Conservation (phyloP, 2,329 filamentous ascomycete genomes). For the Sordariomycetes sp. region DNA sequence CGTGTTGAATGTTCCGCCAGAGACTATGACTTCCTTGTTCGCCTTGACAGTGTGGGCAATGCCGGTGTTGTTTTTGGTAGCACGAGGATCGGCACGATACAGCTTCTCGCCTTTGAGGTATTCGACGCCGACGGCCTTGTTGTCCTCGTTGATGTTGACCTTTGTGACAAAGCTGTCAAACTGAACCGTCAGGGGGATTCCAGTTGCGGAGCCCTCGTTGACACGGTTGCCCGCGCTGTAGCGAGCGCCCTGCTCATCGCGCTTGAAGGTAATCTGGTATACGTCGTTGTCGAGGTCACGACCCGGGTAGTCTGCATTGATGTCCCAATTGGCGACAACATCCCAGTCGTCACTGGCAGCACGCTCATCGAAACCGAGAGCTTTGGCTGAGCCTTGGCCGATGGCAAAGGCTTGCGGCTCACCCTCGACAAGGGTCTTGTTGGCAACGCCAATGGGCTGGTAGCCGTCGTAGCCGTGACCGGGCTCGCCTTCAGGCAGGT, state of each 20-base stretch:
- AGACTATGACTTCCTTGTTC: slow-evolving; percentile 13
- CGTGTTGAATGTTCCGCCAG: slow-evolving; percentile 24
- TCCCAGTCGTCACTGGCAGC: slow-evolving; percentile 13
- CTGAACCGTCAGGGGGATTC: slow-evolving; percentile 9
- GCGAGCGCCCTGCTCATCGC: slow-evolving; percentile 39
- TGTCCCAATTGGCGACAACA: slow-evolving; percentile 14
- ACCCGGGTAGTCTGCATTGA: slow-evolving; percentile 14
- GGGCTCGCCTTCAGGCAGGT: slow-evolving; percentile 22
- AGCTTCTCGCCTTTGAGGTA: slow-evolving; percentile 28
- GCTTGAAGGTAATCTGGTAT: slow-evolving; percentile 48
- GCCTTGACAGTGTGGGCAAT: slow-evolving; percentile 2
- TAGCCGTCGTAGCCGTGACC: slow-evolving; percentile 43
- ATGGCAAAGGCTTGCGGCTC: slow-evolving; percentile 12
- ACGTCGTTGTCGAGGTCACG: slow-evolving; percentile 21
- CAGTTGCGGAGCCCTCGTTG: slow-evolving; percentile 17
- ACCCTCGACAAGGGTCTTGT: slow-evolving; percentile 6
- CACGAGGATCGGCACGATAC: slow-evolving; percentile 31
- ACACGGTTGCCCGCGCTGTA: slow-evolving; percentile 48
- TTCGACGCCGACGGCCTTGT: slow-evolving; percentile 31
- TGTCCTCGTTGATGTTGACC: slow-evolving; percentile 22
- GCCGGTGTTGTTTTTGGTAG: slow-evolving; percentile 9
- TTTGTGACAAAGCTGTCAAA: slow-evolving; percentile 22
- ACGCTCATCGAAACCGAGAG: slow-evolving; percentile 6
- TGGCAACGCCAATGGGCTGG: slow-evolving; percentile 11
- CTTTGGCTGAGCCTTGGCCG: slow-evolving; percentile 11